These are phyloP conservation scores for Plectosphaerella sp. DNA, from an alignment of 2,329 filamentous ascomycete genomes.

Conservation along the genomic window DNA sequence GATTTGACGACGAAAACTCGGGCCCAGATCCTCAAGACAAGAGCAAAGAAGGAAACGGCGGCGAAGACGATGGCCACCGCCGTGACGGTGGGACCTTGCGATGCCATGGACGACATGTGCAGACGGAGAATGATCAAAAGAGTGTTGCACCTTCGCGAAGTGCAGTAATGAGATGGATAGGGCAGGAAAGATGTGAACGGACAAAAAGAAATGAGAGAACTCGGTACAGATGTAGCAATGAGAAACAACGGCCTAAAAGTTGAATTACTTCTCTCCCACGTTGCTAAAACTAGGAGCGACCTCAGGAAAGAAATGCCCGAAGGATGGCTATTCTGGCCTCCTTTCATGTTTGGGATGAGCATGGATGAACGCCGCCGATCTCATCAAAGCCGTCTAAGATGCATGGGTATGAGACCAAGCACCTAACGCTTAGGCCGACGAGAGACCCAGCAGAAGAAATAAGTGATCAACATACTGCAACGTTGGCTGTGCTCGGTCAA, in stretches of 20 bases:
- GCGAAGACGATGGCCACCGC: conserved; percentile 31
- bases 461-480: background rate
- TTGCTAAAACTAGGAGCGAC: no score
- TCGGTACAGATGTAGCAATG: background rate
- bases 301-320: no score
- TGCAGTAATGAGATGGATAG: background rate
- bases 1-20: conserved; percentile 29
- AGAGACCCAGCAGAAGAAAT: background rate
- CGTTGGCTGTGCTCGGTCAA: background rate
- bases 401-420: no score
- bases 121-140: background rate
- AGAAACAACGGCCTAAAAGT: background rate
- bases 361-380: no score
- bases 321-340: no score
- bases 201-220: background rate
- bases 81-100: conserved; percentile 25
- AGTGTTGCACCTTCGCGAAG: background rate
- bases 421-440: no score
- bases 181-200: no score
- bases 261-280: background rate
- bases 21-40: conserved; percentile 31
- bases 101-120: conserved; percentile 10
- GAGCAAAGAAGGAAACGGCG: conserved; percentile 27
- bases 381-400: no score
- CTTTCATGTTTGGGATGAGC: no score